Evolutionary conservation across 225 moss, liverwort and hornwort species (phyloP).

Genomic region (Antitrichia curtipendula): DNA sequence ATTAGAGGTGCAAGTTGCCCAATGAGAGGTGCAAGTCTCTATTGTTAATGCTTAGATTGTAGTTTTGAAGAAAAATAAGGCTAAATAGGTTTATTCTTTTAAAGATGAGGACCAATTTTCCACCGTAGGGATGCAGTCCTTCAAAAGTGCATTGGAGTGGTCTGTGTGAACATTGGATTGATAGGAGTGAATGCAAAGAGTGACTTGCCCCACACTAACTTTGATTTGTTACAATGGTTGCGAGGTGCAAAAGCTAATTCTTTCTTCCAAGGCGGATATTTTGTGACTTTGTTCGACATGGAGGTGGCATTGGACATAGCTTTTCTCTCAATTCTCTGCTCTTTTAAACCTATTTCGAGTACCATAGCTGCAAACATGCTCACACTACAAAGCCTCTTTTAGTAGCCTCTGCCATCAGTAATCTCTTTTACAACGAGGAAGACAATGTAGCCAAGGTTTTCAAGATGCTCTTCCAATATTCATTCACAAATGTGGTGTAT

Average conservation of each 20-base stretch:
- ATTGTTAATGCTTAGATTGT: rapidly evolving
- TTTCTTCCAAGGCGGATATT: not conserved
- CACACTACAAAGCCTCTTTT: not conserved
- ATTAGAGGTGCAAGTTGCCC: too few species aligned
- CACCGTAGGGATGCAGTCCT: rapidly evolving
- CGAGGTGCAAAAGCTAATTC: rapidly evolving
- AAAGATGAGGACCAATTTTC: rapidly evolving
- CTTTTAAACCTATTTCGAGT: not conserved
- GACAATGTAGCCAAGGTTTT: too few species aligned
- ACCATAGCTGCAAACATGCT: not conserved
- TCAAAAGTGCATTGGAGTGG: not conserved
- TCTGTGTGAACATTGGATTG: not conserved
- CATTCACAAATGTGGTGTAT: rapidly evolving
- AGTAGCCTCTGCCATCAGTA: rapidly evolving
- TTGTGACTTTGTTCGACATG: rapidly evolving
- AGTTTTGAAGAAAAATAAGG: rapidly evolving
- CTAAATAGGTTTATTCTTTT: rapidly evolving
- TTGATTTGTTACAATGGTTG: not conserved
- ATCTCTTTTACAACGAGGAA: not conserved
- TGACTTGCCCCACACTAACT: not conserved
- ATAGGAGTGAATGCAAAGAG: not conserved
- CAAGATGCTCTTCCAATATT: not conserved
- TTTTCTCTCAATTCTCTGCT: not conserved
- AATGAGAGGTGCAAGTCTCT: not conserved
- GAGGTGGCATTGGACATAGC: not conserved